Evolutionary conservation across 208 protist genomes (phyloP).

Genomic region (Leishmania aethiopica): DNA sequence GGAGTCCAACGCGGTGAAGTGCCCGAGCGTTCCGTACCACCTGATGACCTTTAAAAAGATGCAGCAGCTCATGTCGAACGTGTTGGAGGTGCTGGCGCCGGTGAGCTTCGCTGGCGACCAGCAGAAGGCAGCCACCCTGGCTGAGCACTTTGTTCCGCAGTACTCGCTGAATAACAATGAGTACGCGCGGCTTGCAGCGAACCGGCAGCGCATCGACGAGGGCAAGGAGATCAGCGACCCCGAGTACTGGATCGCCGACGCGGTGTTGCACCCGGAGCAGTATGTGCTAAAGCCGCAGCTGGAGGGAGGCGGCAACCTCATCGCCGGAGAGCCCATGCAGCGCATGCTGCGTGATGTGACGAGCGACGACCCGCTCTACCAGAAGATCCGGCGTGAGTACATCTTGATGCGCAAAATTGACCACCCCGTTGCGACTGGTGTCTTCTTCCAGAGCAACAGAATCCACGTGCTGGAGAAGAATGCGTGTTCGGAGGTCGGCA

Average conservation of each 20-base stretch:
- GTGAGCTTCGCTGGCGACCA: slow-evolving; percentile 60
- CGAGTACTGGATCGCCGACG: slow-evolving; percentile 68
- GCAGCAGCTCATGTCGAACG: slow-evolving; percentile 92
- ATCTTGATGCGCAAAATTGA: slow-evolving; percentile 93
- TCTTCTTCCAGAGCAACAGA: slow-evolving; percentile 60
- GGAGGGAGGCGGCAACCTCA: slow-evolving; percentile 95
- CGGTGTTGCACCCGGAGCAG: slow-evolving; percentile 60
- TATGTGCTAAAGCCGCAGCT: slow-evolving; percentile 97
- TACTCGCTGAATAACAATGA: slow-evolving; percentile 88
- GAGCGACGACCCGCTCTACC: slow-evolving; percentile 37
- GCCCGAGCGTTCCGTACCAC: slow-evolving; percentile 95
- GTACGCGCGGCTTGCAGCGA: slow-evolving; percentile 29
- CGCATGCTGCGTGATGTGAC: slow-evolving; percentile 40
- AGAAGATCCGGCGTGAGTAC: slow-evolving; percentile 76
- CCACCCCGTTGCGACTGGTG: slow-evolving; percentile 49
- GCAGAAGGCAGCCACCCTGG: slow-evolving; percentile 46
- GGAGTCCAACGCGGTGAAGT: slow-evolving; percentile 91
- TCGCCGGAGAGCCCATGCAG: slow-evolving; percentile 79
- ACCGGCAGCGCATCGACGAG: slow-evolving; percentile 19
- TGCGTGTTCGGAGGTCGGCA: slow-evolving; percentile 88
- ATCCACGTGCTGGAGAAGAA: slow-evolving; percentile 58
- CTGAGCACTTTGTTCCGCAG: slow-evolving; percentile 82
- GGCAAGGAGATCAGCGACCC: slow-evolving; percentile 25
- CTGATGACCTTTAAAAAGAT: slow-evolving; percentile 96
- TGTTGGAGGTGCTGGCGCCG: slow-evolving; percentile 60